Evolutionary conservation across 2,329 filamentous ascomycete species (phyloP), one percentile per base, ranked within the genome.

Genomic region (Xylaria sp.): DNA sequence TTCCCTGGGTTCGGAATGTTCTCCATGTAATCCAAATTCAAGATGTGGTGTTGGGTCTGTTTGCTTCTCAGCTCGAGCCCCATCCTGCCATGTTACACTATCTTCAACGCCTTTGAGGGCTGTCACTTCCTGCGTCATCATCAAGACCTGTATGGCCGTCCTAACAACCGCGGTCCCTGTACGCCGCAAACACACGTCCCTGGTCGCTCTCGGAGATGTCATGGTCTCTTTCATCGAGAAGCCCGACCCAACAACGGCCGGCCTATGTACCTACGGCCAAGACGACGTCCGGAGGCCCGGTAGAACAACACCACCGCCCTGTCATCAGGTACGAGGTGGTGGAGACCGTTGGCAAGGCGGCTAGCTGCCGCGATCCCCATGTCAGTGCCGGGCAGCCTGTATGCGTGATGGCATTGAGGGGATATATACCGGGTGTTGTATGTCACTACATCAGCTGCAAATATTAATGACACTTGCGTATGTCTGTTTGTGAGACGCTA

Each of bases 181-280:
- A 17, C 66, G 66, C 41, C 56, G 58, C 26, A 66, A 65, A 17
- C 76, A 78, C 59, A 65, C 68, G 16, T 78, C 78, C 1, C 72
- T 82, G 4, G 74, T 76, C 16, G 81, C 78, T 0, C 69, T 82
- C 2, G 79, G 79, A 26, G 80, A 82, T 56, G 76, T 77, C 22
- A 68, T 82, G n/a, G 63, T 72, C 4, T 81, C 79, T 1, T 82
- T 82, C 51, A 72, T 82, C 42, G 66, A 68, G 11, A 69, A 73
- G 1, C 74, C 78, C 0, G 79, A 82, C 60, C 64, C 66, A 1
- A 72, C 70, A 1, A 81, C 78, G 0, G 48, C 44, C 0, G 60
- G 63, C 2, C 48, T 63, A 39, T 62, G 60, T 20, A 61, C 59
- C 6, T 9, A 59, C 1, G 50, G 53, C 9, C 62, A 66, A 21